These are phyloP conservation scores for Chiua virens DNA, from an alignment of 768 basidiomycete genomes.

Conservation along the genomic window DNA sequence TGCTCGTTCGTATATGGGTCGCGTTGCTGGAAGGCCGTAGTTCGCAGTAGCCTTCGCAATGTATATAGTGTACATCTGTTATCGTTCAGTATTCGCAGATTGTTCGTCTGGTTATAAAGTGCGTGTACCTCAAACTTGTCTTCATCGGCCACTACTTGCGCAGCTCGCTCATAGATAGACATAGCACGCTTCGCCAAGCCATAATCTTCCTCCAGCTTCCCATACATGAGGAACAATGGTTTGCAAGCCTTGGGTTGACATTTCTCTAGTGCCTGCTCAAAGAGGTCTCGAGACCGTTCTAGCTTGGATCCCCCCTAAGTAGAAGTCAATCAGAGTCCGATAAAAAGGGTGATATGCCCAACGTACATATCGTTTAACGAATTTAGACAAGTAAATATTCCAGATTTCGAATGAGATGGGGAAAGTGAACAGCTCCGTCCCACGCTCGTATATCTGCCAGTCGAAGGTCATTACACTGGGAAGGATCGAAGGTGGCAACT, in stretches of 20 bases:
- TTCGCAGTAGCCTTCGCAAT: slow-evolving; percentile 96
- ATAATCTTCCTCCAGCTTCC: slow-evolving; percentile 91
- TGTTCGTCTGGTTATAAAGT: not conserved
- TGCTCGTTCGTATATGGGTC: slow-evolving; percentile 95
- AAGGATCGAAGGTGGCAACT: slow-evolving; percentile 37
- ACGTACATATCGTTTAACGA: slow-evolving; percentile 92
- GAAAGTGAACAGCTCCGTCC: slow-evolving; percentile 96
- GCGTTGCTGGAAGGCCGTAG: slow-evolving; percentile 93
- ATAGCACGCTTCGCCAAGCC: slow-evolving; percentile 96
- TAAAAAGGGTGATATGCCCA: not conserved
- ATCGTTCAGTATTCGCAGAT: slow-evolving; percentile 5
- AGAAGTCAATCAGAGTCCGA: slow-evolving; percentile 1
- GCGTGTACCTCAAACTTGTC: slow-evolving; percentile 89
- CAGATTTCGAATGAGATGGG: slow-evolving; percentile 98
- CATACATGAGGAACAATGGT: slow-evolving; percentile 93
- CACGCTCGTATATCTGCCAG: slow-evolving; percentile 86
- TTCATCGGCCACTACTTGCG: slow-evolving; percentile 78
- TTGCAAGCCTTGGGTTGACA: slow-evolving; percentile 96
- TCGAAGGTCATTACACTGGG: slow-evolving; percentile 7
- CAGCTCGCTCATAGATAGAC: slow-evolving; percentile 93
- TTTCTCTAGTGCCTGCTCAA: slow-evolving; percentile 96
- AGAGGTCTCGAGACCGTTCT: slow-evolving; percentile 94
- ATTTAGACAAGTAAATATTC: slow-evolving; percentile 98
- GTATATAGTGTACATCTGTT: slow-evolving; percentile 93
- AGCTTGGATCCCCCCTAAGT: slow-evolving; percentile 86